phyloP scores from a whole-genome alignment of 441 rosid genomes.

The Pelargonium myrrhifolium region DNA sequence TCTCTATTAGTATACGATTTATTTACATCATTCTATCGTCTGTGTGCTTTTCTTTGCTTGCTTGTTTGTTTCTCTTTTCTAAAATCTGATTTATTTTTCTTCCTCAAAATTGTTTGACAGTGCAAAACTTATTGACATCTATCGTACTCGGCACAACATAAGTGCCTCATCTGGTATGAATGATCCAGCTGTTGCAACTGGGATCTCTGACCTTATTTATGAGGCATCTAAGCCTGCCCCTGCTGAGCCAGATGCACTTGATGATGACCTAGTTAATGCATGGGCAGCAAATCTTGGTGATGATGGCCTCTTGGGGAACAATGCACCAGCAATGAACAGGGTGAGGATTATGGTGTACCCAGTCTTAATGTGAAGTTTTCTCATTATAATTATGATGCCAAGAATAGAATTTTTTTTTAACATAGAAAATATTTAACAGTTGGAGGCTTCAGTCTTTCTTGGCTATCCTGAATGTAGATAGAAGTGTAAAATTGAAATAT shows the following conservation, averaged over 20 bases:
- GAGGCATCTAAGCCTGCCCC: conserved; percentile 68
- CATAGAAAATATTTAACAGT: neutral
- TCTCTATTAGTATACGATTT: neutral
- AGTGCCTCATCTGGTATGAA: conserved; percentile 73
- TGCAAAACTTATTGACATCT: conserved; percentile 81
- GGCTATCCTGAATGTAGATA: neutral
- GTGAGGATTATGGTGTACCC: conserved; percentile 31
- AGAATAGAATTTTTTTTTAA: neutral
- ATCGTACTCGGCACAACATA: conserved; percentile 88
- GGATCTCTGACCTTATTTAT: conserved; percentile 88
- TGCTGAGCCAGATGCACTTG: conserved; percentile 64
- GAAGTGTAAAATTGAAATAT: neutral
- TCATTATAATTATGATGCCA: neutral
- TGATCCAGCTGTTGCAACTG: conserved; percentile 94
- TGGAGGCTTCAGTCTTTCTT: neutral
- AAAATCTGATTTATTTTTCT: neutral
- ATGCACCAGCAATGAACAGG: conserved; percentile 95
- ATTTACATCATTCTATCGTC: neutral
- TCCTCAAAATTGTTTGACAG: conserved; percentile 35
- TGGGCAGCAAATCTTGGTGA: conserved; percentile 99
- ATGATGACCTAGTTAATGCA: conserved; percentile 97
- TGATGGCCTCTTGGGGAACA: conserved; percentile 77
- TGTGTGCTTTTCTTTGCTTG: neutral
- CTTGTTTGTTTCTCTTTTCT: conserved; percentile 3
- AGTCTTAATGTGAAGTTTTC: neutral